Evolutionary conservation across 257 asterid genomes (phyloP).

Genomic region (Linaria vulgaris): DNA sequence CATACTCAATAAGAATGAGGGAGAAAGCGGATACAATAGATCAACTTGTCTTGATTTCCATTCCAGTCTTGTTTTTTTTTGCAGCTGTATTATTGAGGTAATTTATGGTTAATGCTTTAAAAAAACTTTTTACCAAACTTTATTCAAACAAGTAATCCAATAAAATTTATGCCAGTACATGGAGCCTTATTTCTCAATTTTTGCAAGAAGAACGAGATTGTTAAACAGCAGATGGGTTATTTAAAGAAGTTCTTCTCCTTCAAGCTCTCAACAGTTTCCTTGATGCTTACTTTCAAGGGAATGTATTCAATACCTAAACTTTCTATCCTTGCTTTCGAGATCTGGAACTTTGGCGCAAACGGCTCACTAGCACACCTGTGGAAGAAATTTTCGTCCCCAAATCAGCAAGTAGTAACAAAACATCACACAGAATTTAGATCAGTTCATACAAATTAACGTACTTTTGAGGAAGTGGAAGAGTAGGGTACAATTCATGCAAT

Average conservation of each 20-base stretch:
- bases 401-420: background rate
- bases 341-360: constrained; percentile 14
- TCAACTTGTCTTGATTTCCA: too few relatives aligned
- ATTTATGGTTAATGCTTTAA: too few relatives aligned
- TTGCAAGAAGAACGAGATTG: background rate
- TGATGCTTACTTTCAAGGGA: constrained; percentile 47
- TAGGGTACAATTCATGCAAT: constrained; percentile 47
- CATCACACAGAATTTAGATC: background rate
- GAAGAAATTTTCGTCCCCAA: background rate
- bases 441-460: constrained; percentile 21
- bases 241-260: constrained; percentile 40
- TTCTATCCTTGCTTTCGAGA: constrained; percentile 33
- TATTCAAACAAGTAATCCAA: too few relatives aligned
- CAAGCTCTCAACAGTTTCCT: constrained; percentile 58
- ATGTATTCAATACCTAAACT: constrained; percentile 39
- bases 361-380: constrained; percentile 18
- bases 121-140: too few relatives aligned
- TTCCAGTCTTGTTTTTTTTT: too few relatives aligned
- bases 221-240: constrained; percentile 28
- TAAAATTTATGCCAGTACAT: too few relatives aligned
- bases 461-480: constrained; percentile 53
- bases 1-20: too few relatives aligned
- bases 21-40: too few relatives aligned
- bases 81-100: too few relatives aligned
- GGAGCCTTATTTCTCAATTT: too few relatives aligned